phyloP scores from a whole-genome alignment of 495 filamentous ascomycete species.

The Penicillium nucicola region DNA sequence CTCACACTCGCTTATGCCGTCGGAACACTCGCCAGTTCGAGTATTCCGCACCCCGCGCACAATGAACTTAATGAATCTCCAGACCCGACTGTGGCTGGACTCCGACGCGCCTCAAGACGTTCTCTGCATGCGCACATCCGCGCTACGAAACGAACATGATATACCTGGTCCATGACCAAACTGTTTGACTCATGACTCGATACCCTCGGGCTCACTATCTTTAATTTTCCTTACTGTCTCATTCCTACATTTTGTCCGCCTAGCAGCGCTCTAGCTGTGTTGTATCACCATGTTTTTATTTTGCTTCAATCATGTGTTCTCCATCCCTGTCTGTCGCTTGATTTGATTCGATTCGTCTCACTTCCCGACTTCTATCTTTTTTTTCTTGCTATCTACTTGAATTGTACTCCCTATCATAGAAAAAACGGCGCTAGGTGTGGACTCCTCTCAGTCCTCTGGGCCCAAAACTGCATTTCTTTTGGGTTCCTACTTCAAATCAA shows the following conservation, averaged over 20 bases:
- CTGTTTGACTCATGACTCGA: constrained; percentile 6
- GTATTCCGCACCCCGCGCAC: neutral
- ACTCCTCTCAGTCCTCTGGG: neutral
- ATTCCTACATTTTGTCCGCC: neutral
- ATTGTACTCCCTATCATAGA: constrained; percentile 8
- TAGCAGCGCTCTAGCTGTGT: neutral
- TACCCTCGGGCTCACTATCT: constrained; percentile 7
- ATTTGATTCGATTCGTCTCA: neutral
- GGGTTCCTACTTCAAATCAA: constrained; percentile 4
- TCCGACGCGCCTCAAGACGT: neutral
- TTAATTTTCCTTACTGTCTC: constrained; percentile 10
- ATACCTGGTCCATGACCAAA: neutral
- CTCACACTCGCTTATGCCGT: constrained; percentile 11
- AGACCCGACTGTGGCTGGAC: constrained; percentile 3
- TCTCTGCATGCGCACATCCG: constrained; percentile 1
- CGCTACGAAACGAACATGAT: constrained; percentile 5
- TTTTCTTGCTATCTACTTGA: neutral
- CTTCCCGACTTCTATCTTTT: neutral
- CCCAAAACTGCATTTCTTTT: constrained; percentile 9
- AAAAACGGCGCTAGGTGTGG: neutral
- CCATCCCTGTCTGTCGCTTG: constrained; percentile 3
- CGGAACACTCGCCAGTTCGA: neutral
- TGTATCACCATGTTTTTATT: constrained; percentile 2
- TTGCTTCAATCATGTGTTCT: neutral
- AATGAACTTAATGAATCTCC: constrained; percentile 16